A percentile compares a stretch with the other conserved stretches of the same genome.
Evolutionary conservation across 345 rosid genomes (phyloP).

Genomic region (Populus alba): DNA sequence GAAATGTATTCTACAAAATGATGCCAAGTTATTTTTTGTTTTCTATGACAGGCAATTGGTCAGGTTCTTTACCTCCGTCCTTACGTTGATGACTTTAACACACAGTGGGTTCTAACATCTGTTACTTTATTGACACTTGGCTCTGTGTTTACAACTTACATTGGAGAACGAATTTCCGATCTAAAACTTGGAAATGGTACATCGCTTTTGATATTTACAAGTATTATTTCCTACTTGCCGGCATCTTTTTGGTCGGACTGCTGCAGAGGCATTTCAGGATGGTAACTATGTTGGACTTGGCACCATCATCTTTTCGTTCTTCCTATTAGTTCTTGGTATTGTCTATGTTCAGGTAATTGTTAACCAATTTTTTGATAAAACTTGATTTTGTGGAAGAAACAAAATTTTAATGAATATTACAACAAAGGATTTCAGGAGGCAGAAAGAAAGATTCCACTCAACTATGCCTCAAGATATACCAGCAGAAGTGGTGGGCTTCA

Average conservation of each 20-base stretch:
- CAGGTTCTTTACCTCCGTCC: conserved; percentile 92
- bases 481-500: conserved; percentile 80
- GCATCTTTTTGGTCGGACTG: conserved; percentile 94
- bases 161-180: conserved; percentile 89
- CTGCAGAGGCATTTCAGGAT: conserved; percentile 74
- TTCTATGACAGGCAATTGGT: conserved; percentile 68
- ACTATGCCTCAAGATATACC: conserved; percentile 90
- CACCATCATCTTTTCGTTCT: conserved; percentile 63
- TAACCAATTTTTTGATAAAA: conserved; percentile 6
- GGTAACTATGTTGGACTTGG: conserved; percentile 86
- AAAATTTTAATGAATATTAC: conserved; percentile 22
- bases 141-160: conserved; percentile 75
- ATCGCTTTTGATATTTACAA: conserved; percentile 86
- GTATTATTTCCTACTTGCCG: conserved; percentile 93
- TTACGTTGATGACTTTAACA: conserved; percentile 79
- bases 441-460: conserved; percentile 95
- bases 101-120: conserved; percentile 83
- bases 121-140: conserved; percentile 81
- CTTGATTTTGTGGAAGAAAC: conserved; percentile 11
- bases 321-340: conserved; percentile 79
- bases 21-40: conserved; percentile 2
- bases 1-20: background rate
- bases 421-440: conserved; percentile 81
- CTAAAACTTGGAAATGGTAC: conserved; percentile 97
- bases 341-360: conserved; percentile 92